Evolutionary conservation across 2,329 filamentous ascomycete species (phyloP).

Genomic region (Botrytis squamosa): DNA sequence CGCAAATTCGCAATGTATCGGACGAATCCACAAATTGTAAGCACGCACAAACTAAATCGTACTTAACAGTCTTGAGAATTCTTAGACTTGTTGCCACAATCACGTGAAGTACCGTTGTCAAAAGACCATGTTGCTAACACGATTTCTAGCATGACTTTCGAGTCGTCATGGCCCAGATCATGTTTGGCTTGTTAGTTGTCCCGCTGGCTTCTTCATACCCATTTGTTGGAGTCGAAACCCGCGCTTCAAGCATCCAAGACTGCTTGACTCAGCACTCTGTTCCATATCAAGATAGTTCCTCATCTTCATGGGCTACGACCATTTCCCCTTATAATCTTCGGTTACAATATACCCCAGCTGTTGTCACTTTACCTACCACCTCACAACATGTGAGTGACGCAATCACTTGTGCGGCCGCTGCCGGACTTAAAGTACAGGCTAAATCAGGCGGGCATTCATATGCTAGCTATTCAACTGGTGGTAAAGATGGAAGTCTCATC

Average conservation of each 20-base stretch:
- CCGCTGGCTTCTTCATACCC: slow-evolving; percentile 13
- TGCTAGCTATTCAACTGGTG: slow-evolving; percentile 48
- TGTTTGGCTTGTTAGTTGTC: not conserved
- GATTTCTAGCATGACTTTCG: not conserved
- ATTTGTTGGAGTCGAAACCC: not conserved
- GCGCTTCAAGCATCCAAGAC: slow-evolving; percentile 18
- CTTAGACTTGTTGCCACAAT: not conserved
- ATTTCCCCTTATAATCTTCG: slow-evolving; percentile 33
- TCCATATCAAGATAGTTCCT: slow-evolving; percentile 23
- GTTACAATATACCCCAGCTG: slow-evolving; percentile 27
- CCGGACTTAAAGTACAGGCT: slow-evolving; percentile 49
- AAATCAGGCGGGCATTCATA: slow-evolving; percentile 57
- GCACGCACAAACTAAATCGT: not conserved
- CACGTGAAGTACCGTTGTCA: not conserved
- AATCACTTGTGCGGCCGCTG: slow-evolving; percentile 47
- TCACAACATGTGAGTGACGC: slow-evolving; percentile 44
- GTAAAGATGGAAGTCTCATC: slow-evolving; percentile 51
- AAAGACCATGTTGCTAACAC: slow-evolving; percentile 3
- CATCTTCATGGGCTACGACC: slow-evolving; percentile 25
- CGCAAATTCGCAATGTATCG: not conserved
- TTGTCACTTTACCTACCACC: slow-evolving; percentile 34
- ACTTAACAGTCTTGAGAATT: not conserved
- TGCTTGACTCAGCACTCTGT: slow-evolving; percentile 26
- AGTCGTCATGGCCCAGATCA: not conserved
- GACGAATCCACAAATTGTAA: slow-evolving; percentile 9